phyloP scores from a whole-genome alignment of 2,329 filamentous ascomycete species.

The Trichoderma koningii region DNA sequence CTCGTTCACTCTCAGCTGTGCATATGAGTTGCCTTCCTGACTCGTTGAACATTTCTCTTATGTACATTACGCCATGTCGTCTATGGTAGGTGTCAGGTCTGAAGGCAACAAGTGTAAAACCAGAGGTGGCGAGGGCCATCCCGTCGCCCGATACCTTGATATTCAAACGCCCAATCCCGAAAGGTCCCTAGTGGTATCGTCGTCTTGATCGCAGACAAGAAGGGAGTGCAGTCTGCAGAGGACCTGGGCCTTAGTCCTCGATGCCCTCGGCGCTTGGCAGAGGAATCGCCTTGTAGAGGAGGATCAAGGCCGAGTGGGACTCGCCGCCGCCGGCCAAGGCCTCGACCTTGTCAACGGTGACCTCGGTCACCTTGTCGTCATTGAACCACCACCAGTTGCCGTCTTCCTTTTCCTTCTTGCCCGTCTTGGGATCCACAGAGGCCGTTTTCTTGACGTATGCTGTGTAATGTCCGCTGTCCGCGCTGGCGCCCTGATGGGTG shows the following conservation, averaged over 20 bases:
- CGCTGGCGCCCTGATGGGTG: constrained; percentile 94
- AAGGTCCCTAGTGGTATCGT: background rate
- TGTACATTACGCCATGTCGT: constrained; percentile 1
- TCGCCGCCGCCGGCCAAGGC: constrained; percentile 86
- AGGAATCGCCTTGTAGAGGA: constrained; percentile 75
- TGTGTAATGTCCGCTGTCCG: constrained; percentile 97
- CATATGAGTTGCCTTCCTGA: background rate
- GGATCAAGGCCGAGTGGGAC: constrained; percentile 78
- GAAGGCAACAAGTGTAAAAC: background rate
- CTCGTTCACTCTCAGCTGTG: background rate
- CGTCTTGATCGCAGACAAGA: background rate
- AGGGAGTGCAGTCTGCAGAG: background rate
- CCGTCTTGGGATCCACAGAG: constrained; percentile 70
- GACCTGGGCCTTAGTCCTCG: constrained; percentile 32
- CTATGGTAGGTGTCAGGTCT: background rate
- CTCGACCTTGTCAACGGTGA: constrained; percentile 87
- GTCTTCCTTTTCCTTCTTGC: constrained; percentile 77
- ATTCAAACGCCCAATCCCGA: constrained; percentile 12
- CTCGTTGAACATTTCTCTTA: constrained; percentile 1
- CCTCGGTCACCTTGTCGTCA: constrained; percentile 94
- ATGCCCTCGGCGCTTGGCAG: constrained; percentile 60
- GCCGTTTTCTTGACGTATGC: constrained; percentile 94
- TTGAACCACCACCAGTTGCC: constrained; percentile 99
- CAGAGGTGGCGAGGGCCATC: background rate
- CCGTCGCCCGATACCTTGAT: background rate